Evolutionary conservation across 2,329 filamentous ascomycete genomes (phyloP).

Genomic region (Penicillium brasilianum): DNA sequence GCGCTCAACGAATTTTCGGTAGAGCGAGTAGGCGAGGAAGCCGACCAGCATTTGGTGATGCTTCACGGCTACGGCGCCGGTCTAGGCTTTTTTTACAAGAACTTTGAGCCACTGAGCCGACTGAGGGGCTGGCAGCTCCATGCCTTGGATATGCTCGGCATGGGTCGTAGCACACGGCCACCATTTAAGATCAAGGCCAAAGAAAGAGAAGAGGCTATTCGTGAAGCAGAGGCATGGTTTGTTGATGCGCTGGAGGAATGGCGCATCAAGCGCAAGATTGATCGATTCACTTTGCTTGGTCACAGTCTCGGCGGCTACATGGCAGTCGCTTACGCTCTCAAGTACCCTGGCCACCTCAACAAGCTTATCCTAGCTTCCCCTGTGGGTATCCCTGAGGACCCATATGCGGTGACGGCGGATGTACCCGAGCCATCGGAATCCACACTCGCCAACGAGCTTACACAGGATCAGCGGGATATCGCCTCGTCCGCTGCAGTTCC

Average conservation of each 20-base stretch:
- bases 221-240: conserved; percentile 93
- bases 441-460: conserved; percentile 76
- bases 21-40: conserved; percentile 77
- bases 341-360: conserved; percentile 92
- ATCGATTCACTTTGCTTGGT: conserved; percentile 89
- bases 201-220: conserved; percentile 76
- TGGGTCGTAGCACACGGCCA: conserved; percentile 86
- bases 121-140: conserved; percentile 84
- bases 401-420: conserved; percentile 79
- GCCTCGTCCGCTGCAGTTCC: conserved; percentile 32
- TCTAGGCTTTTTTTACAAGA: conserved; percentile 97
- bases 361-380: conserved; percentile 95
- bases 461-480: conserved; percentile 68
- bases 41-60: conserved; percentile 89
- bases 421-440: conserved; percentile 79
- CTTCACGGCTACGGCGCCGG: conserved; percentile 96
- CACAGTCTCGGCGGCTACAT: conserved; percentile 96
- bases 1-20: conserved; percentile 92
- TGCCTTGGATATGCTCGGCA: conserved; percentile 91
- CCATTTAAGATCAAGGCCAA: conserved; percentile 85
- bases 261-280: conserved; percentile 84
- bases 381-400: conserved; percentile 92
- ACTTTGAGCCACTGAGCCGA: conserved; percentile 86
- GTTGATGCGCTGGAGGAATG: conserved; percentile 96
- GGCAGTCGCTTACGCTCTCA: conserved; percentile 90